Evolutionary conservation across 2,329 filamentous ascomycete genomes (phyloP).

Genomic region (Ophiosphaerella herpotricha): DNA sequence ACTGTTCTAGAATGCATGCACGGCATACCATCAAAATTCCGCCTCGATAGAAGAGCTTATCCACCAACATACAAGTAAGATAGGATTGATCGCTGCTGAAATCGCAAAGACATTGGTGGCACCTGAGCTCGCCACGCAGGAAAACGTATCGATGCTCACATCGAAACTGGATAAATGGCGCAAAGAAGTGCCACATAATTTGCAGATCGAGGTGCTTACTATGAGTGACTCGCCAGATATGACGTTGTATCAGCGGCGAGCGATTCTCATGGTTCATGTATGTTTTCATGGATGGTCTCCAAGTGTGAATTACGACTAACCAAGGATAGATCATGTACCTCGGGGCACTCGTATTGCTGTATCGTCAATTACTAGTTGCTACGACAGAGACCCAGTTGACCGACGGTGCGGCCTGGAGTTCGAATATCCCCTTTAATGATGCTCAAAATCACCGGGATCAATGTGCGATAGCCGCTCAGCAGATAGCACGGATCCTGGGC

Average conservation of each 20-base stretch:
- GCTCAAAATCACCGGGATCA: slow-evolving; percentile 35
- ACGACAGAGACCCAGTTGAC: slow-evolving; percentile 37
- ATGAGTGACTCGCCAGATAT: slow-evolving; percentile 29
- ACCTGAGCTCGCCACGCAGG: slow-evolving; percentile 35
- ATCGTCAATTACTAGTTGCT: slow-evolving; percentile 42
- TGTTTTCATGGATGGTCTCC: slow-evolving; percentile 3
- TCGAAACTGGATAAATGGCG: slow-evolving; percentile 43
- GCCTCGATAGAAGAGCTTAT: slow-evolving; percentile 38
- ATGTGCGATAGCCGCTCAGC: slow-evolving; percentile 42
- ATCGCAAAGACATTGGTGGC: slow-evolving; percentile 39
- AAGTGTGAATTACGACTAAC: neutral
- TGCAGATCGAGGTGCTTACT: slow-evolving; percentile 39
- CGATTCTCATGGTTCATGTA: slow-evolving; percentile 46
- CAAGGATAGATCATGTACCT: slow-evolving; percentile 44
- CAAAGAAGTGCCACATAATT: slow-evolving; percentile 32
- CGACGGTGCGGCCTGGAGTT: slow-evolving; percentile 25
- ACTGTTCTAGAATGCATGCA: slow-evolving; percentile 30
- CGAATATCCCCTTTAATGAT: slow-evolving; percentile 33
- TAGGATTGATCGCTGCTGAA: slow-evolving; percentile 43
- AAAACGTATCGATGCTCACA: slow-evolving; percentile 34
- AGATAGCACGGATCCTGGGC: slow-evolving; percentile 41
- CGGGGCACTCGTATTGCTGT: slow-evolving; percentile 43
- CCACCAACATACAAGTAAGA: slow-evolving; percentile 40
- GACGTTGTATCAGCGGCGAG: slow-evolving; percentile 37
- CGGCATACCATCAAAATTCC: slow-evolving; percentile 10